Evolutionary conservation across 495 filamentous ascomycete species (phyloP).

Genomic region (Staphylotrichum tortipilum): DNA sequence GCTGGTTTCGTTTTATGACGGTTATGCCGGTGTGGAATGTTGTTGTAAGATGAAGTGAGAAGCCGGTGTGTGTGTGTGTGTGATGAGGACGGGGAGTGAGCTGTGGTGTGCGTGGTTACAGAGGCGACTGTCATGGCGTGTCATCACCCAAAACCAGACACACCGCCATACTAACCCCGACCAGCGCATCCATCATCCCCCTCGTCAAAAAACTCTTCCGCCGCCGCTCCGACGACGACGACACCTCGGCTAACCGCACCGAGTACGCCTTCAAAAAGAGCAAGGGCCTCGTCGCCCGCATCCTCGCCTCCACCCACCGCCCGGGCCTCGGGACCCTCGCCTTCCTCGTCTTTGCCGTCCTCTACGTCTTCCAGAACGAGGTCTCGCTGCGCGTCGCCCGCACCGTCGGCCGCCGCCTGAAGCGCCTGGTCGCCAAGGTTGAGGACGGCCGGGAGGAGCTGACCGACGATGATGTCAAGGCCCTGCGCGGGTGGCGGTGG

Average conservation of each 20-base stretch:
- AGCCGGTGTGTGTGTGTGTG: no score
- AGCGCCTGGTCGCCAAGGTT: slow-evolving; percentile 32
- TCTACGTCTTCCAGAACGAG: slow-evolving; percentile 42
- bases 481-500: slow-evolving; percentile 40
- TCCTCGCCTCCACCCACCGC: slow-evolving; percentile 28
- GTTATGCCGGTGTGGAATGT: no score
- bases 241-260: slow-evolving; percentile 29
- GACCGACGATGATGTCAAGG: slow-evolving; percentile 32
- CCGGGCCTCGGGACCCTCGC: slow-evolving; percentile 36
- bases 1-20: background rate
- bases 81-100: no score
- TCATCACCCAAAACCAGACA: no score
- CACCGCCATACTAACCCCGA: background rate
- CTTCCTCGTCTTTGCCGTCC: slow-evolving; percentile 37
- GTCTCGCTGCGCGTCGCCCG: slow-evolving; percentile 36
- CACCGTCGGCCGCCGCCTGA: slow-evolving; percentile 33
- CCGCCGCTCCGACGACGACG: slow-evolving; percentile 18
- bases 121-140: no score
- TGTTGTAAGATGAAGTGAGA: no score
- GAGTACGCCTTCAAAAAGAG: slow-evolving; percentile 40
- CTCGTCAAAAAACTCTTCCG: slow-evolving; percentile 27
- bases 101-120: no score
- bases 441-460: slow-evolving; percentile 33
- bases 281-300: slow-evolving; percentile 33
- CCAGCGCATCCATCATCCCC: background rate